Evolutionary conservation across 2,329 filamentous ascomycete species (phyloP), one percentile per base, ranked within the genome.

Genomic region (Harringtonia aguacate): DNA sequence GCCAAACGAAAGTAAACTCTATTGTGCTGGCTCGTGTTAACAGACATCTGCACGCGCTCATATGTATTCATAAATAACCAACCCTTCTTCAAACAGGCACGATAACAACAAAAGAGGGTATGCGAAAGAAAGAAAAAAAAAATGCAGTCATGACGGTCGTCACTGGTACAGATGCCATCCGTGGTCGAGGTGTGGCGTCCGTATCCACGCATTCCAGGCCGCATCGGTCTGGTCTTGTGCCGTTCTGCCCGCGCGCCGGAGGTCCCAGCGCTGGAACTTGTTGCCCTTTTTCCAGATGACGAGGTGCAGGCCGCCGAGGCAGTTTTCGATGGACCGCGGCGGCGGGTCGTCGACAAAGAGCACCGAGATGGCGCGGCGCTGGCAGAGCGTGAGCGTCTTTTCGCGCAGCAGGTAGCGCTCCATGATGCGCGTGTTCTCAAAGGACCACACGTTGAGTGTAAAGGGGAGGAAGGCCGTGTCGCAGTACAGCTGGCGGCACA

Each of bases 401-500:
- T 63, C 60, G 46, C 52, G 58, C 4, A 61, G 30, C 15, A 62
- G 40, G 33, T 53, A 63, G 8, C 61, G 51, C 37, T 63, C 61
- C 60, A 64, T 61, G 21, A 60, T 44, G 14, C 48, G 48, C 3
- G 47, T 27, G 17, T 46, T 56, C 44, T 57, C 54, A 41, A 63
- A 63, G 1, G 56, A 60, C 61, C 61, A 63, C 28, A 51, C 50
- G 35, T 61, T 61, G 34, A 63, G 53, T 33, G 50, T 44, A 41
- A 58, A 63, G 8, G 61, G 61, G 28, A 64, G 49, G 27, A 58
- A 43, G 3, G 53, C 54, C 15, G 61, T 62, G 48, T 63, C 61
- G 43, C 56, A 51, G 54, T 63, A 61, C 14, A 64, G 56, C 52
- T 63, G 61, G 28, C 61, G 55, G 48, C 60, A 64, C 18, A 61